Percentiles rank a stretch among this genome's conserved stretches.
Evolutionary conservation across 257 asterid species (phyloP).

Genomic region (Gentiana straminea): DNA sequence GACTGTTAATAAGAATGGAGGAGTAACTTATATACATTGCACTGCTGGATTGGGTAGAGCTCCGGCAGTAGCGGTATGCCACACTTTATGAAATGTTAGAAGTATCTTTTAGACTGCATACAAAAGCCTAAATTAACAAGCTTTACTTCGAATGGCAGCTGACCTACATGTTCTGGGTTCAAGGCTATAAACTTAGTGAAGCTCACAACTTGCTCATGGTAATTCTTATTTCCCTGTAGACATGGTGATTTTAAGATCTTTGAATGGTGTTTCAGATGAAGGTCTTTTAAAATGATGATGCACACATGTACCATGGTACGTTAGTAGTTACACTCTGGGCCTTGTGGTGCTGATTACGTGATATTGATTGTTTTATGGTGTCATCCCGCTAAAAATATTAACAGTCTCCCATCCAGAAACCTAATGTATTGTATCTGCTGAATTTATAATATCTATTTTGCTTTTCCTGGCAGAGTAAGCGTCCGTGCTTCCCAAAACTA

Average conservation of each 20-base stretch:
- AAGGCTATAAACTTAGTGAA: slow-evolving; percentile 59
- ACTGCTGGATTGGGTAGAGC: slow-evolving; percentile 99
- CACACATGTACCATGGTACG: background rate
- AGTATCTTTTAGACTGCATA: background rate
- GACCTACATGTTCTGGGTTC: slow-evolving; percentile 96
- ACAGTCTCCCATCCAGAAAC: too few relatives aligned
- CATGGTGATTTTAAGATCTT: background rate
- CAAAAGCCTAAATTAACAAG: slow-evolving; percentile 2
- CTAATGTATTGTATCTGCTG: background rate
- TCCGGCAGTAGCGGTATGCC: slow-evolving; percentile 78
- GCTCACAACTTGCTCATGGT: slow-evolving; percentile 69
- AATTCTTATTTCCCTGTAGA: slow-evolving; percentile 10
- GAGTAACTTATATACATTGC: slow-evolving; percentile 87
- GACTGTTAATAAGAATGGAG: slow-evolving; percentile 63
- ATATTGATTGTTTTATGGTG: too few relatives aligned
- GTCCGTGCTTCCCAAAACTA: slow-evolving; percentile 80
- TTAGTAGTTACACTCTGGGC: background rate
- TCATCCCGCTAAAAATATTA: too few relatives aligned
- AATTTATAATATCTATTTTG: slow-evolving; percentile 4
- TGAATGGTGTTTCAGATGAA: background rate
- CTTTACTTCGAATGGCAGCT: slow-evolving; percentile 36
- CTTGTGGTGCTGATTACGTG: background rate
- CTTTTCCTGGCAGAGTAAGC: slow-evolving; percentile 57
- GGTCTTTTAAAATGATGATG: background rate
- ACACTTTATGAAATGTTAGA: too few relatives aligned